These are phyloP conservation scores for Nakazawaea anatomiae DNA, from an alignment of 805 yeast genomes.

Conservation along the genomic window DNA sequence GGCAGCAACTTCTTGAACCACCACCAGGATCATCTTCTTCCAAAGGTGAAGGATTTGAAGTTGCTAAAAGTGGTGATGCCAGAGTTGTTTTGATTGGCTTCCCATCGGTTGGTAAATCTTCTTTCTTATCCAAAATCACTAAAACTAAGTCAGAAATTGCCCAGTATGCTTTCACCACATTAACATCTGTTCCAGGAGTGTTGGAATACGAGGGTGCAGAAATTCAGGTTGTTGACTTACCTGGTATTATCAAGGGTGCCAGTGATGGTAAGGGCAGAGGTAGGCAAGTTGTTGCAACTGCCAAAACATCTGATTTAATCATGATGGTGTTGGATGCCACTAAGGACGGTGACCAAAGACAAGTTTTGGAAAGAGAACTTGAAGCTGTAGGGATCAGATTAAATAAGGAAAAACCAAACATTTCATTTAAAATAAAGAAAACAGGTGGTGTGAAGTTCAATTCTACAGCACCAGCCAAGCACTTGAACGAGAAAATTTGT, in stretches of 20 bases:
- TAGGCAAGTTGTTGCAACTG: constrained; percentile 92
- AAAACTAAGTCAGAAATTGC: constrained; percentile 94
- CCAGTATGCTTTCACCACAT: constrained; percentile 89
- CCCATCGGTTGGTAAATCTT: constrained; percentile 97
- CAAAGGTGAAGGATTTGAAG: constrained; percentile 84
- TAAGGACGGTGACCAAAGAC: constrained; percentile 84
- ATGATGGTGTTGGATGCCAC: constrained; percentile 96
- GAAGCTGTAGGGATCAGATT: constrained; percentile 92
- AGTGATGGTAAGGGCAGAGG: constrained; percentile 97
- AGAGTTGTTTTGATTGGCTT: constrained; percentile 93
- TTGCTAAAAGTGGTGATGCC: constrained; percentile 93
- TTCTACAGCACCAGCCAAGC: constrained; percentile 73
- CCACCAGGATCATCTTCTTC: constrained; percentile 66
- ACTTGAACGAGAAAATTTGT: constrained; percentile 76
- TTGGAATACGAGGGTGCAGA: constrained; percentile 94
- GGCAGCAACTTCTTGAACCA: constrained; percentile 90
- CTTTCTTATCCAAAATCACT: constrained; percentile 82
- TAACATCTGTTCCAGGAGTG: constrained; percentile 96
- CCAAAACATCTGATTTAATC: constrained; percentile 89
- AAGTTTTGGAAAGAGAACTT: constrained; percentile 78
- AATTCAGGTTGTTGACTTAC: constrained; percentile 94
- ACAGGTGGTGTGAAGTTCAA: constrained; percentile 91
- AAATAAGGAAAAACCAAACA: constrained; percentile 76
- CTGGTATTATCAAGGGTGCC: constrained; percentile 96
- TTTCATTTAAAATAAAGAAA: constrained; percentile 69